phyloP scores from a whole-genome alignment of 176 grass and related monocot genomes.

The Puccinellia tenuiflora region DNA sequence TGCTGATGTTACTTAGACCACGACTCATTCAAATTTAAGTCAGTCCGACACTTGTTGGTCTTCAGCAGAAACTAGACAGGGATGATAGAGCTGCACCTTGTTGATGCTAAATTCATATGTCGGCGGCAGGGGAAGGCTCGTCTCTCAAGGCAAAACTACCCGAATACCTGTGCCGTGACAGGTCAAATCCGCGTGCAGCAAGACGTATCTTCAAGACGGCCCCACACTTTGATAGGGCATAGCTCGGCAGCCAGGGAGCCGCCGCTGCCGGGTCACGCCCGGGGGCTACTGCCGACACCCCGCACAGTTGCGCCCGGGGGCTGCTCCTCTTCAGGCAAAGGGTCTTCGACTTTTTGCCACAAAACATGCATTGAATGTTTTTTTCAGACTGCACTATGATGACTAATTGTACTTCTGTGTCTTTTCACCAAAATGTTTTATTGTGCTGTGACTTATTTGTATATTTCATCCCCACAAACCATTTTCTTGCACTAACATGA shows the following conservation, averaged over 20 bases:
- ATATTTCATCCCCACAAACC: background rate
- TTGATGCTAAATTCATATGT: background rate
- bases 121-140: too few relatives aligned
- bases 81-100: background rate
- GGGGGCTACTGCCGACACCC: too few relatives aligned
- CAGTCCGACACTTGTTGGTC: background rate
- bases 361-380: background rate
- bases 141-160: too few relatives aligned
- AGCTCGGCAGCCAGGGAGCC: too few relatives aligned
- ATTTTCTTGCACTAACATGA: background rate
- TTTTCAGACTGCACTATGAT: background rate
- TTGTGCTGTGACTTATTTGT: background rate
- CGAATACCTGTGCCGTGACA: too few relatives aligned
- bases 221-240: too few relatives aligned
- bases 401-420: background rate
- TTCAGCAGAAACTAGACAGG: background rate
- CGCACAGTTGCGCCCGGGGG: too few relatives aligned
- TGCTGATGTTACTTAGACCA: too few relatives aligned
- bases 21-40: background rate
- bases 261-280: too few relatives aligned
- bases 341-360: background rate
- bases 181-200: too few relatives aligned
- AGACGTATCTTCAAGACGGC: too few relatives aligned
- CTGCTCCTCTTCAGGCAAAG: too few relatives aligned
- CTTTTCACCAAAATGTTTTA: background rate